phyloP scores from a whole-genome alignment of 225 moss, liverwort and hornwort species.

The Pseudoscleropodium purum region DNA sequence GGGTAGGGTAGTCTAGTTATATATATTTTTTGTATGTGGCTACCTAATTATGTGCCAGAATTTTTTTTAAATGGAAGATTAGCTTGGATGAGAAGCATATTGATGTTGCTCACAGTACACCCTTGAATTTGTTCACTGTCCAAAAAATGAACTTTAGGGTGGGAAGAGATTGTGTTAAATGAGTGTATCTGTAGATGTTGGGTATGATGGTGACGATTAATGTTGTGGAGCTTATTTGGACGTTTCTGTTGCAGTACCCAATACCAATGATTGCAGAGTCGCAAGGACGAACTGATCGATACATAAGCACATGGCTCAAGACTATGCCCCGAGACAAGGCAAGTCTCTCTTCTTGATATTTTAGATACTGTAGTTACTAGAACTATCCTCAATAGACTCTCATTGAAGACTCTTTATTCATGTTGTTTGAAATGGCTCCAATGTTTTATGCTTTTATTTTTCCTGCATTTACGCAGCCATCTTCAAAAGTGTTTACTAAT shows the following conservation, averaged over 20 bases:
- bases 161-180: neutral
- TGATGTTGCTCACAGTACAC: neutral
- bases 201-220: neutral
- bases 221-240: neutral
- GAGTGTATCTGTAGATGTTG: neutral
- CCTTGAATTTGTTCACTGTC: neutral
- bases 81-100: neutral
- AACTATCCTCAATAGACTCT: neutral
- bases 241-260: constrained; percentile 57
- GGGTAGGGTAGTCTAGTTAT: neutral
- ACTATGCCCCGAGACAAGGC: constrained; percentile 86
- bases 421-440: neutral
- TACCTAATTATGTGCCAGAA: neutral
- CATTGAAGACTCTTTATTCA: neutral
- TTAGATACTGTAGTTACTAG: neutral
- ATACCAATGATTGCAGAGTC: constrained; percentile 39
- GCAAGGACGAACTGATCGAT: constrained; percentile 66
- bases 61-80: neutral
- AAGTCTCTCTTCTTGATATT: neutral
- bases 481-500: neutral
- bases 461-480: neutral
- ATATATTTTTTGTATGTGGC: neutral
- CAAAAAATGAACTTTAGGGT: no score
- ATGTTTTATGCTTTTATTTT: neutral
- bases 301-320: constrained; percentile 71